These are phyloP conservation scores for Davidsoniella virescens DNA, from an alignment of 2,329 filamentous ascomycete species.

Conservation along the genomic window DNA sequence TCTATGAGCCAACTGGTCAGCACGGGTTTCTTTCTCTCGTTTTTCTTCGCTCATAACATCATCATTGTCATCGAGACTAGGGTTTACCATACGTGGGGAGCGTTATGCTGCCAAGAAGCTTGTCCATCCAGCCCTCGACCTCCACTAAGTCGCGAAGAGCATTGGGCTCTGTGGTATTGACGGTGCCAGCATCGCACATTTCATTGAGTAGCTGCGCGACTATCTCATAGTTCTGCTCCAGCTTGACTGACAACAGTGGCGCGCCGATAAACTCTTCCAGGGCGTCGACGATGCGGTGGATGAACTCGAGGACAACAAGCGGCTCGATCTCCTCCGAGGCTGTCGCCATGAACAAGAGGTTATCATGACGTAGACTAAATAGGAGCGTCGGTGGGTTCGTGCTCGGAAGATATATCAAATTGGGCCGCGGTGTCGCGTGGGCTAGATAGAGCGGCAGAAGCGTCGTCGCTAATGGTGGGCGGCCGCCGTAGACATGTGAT, in stretches of 20 bases:
- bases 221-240: slow-evolving; percentile 83
- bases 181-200: slow-evolving; percentile 88
- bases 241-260: slow-evolving; percentile 68
- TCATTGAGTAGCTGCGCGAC: slow-evolving; percentile 84
- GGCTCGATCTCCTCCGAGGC: slow-evolving; percentile 79
- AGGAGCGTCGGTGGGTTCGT: slow-evolving; percentile 74
- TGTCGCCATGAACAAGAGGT: slow-evolving; percentile 71
- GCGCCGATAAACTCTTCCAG: slow-evolving; percentile 89
- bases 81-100: slow-evolving; percentile 47
- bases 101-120: slow-evolving; percentile 72
- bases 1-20: slow-evolving; percentile 17
- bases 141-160: slow-evolving; percentile 81
- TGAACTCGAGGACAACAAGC: slow-evolving; percentile 78
- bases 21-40: too few relatives aligned
- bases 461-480: slow-evolving; percentile 58
- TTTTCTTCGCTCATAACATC: background rate
- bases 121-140: slow-evolving; percentile 78
- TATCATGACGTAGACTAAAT: slow-evolving; percentile 76
- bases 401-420: slow-evolving; percentile 68
- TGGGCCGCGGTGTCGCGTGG: slow-evolving; percentile 65
- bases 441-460: slow-evolving; percentile 78
- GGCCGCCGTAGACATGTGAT: slow-evolving; percentile 73
- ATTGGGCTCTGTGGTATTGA: slow-evolving; percentile 85
- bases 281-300: slow-evolving; percentile 82
- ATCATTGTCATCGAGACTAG: background rate